phyloP scores from a whole-genome alignment of 495 filamentous ascomycete genomes.

The Aspergillus sclerotioniger region DNA sequence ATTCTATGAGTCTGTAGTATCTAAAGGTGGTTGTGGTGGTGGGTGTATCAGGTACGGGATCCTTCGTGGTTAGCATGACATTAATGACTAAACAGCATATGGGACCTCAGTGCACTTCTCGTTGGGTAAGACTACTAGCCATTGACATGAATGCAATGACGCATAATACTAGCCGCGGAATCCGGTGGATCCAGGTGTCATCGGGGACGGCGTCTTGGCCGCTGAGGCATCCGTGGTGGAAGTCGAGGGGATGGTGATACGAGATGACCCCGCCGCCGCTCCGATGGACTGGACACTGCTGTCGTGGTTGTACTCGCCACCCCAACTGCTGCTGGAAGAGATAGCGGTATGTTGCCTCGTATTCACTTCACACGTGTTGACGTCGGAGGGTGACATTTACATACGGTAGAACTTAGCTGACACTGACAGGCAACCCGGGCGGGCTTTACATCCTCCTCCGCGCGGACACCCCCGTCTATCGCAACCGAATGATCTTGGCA shows the following conservation, averaged over 20 bases:
- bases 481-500: neutral
- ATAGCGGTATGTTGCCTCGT: neutral
- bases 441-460: neutral
- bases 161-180: too few relatives aligned
- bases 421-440: neutral
- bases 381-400: neutral
- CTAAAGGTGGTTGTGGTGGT: neutral
- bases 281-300: constrained; percentile 5
- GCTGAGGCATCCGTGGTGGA: neutral
- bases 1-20: too few relatives aligned
- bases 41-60: neutral
- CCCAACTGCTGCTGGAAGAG: neutral
- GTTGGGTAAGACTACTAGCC: too few relatives aligned
- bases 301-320: neutral
- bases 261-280: neutral
- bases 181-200: neutral
- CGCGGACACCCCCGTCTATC: neutral
- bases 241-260: neutral
- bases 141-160: too few relatives aligned
- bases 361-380: constrained; percentile 6
- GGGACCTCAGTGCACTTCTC: too few relatives aligned
- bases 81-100: too few relatives aligned
- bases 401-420: neutral
- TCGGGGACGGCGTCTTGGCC: neutral
- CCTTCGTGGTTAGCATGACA: neutral